Base-by-base conservation (phyloP, 73 alveolate species). In the Paramecium primaurelia region DNA sequence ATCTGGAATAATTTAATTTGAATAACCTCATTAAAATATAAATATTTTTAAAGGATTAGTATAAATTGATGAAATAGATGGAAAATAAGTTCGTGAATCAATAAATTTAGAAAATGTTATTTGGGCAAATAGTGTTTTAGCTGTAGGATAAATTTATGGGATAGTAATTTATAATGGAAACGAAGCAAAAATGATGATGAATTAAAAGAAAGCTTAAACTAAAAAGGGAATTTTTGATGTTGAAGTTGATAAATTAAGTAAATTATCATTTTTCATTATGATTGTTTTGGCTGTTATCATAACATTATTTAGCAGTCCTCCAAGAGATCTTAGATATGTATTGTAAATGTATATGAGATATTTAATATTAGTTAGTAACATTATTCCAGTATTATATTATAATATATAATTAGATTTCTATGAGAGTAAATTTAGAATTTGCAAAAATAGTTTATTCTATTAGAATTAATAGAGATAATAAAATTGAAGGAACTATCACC, bases 371-470 rank as follows among this genome's bases (percentile, higher is more conserved):
- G 92, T 98, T 34, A 92, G 98, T 58, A 94, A 95, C 51, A 98
- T 98, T 73, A 97, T 98, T 6, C 99, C 99, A 4, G 97, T 97
- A 54, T 18, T 40, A 5, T 11, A 42, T 89, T 60, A 14, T 26
- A 58, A 11, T 95, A 97, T 95, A 96, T 96, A 58, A 2, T 4
- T 16, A 80, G 91, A 95, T 97, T 44, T 95, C 98, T 9, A 86
- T 98, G 95, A 95, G 99, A 92, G 99, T 98, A 6, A 97, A 97
- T 90, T 94, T 98, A 54, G 99, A 97, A 40, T 69, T 98, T 77
- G 99, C 99, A 2, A 98, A 98, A 94, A 58, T 96, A 0, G 95
- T 92, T 84, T 97, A 88, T 94, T 97, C 99, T 11, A 54, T 75
- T 28, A 68, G 86, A 25, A 97, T 98, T 14, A 92, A 92, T 51